Conservation (phyloP, 2,329 filamentous ascomycete species). For the Diaporthe ilicicola region DNA sequence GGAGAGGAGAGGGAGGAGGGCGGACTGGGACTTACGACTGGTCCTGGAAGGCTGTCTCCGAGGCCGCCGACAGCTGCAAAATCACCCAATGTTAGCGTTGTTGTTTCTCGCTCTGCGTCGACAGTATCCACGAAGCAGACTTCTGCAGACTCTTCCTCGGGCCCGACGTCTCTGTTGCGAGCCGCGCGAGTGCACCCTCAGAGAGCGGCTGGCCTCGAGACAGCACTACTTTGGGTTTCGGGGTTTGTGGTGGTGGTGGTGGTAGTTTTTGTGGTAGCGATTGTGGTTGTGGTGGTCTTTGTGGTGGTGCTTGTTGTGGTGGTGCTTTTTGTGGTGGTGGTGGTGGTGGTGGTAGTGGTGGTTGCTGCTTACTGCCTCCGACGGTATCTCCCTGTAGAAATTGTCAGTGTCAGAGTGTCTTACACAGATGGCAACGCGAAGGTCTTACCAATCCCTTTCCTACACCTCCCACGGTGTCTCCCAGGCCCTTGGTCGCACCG, state of each 20-base stretch:
- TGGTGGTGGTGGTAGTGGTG: neutral
- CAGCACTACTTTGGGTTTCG: constrained; percentile 20
- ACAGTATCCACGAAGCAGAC: constrained; percentile 27
- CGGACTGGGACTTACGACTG: constrained; percentile 19
- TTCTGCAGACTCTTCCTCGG: constrained; percentile 25
- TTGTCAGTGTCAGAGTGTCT: neutral
- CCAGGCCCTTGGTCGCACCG: constrained; percentile 26
- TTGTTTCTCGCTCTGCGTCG: constrained; percentile 22
- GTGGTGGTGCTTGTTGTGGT: neutral
- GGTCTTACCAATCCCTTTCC: constrained; percentile 30
- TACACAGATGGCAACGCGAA: accelerated
- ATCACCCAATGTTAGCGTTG: constrained; percentile 5
- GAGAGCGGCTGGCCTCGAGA: constrained; percentile 28
- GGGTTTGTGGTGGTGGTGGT: neutral
- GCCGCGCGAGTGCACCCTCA: constrained; percentile 13
- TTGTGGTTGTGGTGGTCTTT: neutral
- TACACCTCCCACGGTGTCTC: constrained; percentile 31
- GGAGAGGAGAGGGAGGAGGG: neutral
- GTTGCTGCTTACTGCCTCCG: constrained; percentile 29
- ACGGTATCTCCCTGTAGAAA: constrained; percentile 28
- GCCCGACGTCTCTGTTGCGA: constrained; percentile 16
- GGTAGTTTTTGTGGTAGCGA: neutral
- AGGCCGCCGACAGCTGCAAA: constrained; percentile 30
- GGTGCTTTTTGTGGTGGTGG: neutral
- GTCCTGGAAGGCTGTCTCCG: constrained; percentile 30